These are phyloP conservation scores for Penicillium italicum DNA, from an alignment of 2,329 filamentous ascomycete genomes.

Conservation along the genomic window DNA sequence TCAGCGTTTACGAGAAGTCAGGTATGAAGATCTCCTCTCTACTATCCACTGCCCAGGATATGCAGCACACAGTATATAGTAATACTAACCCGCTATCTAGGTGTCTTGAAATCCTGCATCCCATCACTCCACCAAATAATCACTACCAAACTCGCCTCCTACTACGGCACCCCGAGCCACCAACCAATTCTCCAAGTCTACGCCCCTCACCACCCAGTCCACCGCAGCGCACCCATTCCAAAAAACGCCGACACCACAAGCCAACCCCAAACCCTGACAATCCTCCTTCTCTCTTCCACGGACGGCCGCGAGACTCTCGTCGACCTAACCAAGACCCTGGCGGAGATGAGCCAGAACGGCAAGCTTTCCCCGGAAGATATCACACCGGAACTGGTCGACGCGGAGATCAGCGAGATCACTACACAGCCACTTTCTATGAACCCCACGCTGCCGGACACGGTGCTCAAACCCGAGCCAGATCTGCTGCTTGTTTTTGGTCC, in stretches of 20 bases:
- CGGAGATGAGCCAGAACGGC: conserved; percentile 88
- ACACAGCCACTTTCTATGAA: conserved; percentile 28
- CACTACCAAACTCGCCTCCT: conserved; percentile 73
- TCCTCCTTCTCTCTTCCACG: conserved; percentile 79
- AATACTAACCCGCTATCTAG: conserved; percentile 44
- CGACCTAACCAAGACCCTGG: conserved; percentile 87
- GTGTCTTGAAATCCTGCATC: conserved; percentile 83
- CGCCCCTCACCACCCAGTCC: conserved; percentile 64
- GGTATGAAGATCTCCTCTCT: conserved; percentile 51
- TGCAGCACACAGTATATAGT: background rate
- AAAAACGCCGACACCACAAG: conserved; percentile 6
- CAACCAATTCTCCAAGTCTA: conserved; percentile 69
- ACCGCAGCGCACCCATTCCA: conserved; percentile 26
- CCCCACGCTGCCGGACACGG: conserved; percentile 2
- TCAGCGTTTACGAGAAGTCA: conserved; percentile 89
- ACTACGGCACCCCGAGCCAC: conserved; percentile 68
- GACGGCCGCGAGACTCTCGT: conserved; percentile 93
- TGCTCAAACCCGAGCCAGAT: conserved; percentile 82
- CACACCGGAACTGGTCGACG: conserved; percentile 78
- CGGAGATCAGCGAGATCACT: conserved; percentile 67
- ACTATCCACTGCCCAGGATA: background rate
- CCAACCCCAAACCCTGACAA: conserved; percentile 41
- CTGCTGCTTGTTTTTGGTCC: conserved; percentile 83
- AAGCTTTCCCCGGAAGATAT: conserved; percentile 82
- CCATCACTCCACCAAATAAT: conserved; percentile 79